Evolutionary conservation across 1,284 basidiomycete genomes (phyloP).

Genomic region (Lignosus rhinocerotis): DNA sequence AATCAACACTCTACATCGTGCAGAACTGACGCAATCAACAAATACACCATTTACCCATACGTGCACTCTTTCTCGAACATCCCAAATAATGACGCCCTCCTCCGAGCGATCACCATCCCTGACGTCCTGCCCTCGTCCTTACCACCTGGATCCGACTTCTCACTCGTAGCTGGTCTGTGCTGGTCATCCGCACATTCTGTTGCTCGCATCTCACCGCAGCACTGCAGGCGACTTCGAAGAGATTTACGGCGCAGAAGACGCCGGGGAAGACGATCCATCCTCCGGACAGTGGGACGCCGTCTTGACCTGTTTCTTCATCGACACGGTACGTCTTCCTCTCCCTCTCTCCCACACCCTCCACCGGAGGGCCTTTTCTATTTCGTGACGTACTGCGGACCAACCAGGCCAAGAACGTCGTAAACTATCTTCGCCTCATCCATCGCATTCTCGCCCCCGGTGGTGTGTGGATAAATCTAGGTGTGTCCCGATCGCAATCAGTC

Average conservation of each 20-base stretch:
- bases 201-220: neutral
- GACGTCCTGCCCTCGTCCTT: conserved; percentile 81
- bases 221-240: conserved; percentile 85
- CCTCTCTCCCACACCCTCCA: neutral
- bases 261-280: conserved; percentile 58
- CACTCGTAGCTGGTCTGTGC: conserved; percentile 74
- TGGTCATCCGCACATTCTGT: neutral
- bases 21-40: conserved; percentile 66
- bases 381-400: neutral
- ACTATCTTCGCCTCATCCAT: conserved; percentile 84
- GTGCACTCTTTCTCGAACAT: conserved; percentile 89
- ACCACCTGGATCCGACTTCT: conserved; percentile 51
- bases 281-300: conserved; percentile 85
- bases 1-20: conserved; percentile 11
- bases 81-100: conserved; percentile 56
- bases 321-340: conserved; percentile 60
- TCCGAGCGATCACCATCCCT: conserved; percentile 73
- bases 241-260: conserved; percentile 70
- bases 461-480: conserved; percentile 86
- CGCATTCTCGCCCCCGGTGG: conserved; percentile 79
- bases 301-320: conserved; percentile 97
- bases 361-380: neutral
- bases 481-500: neutral
- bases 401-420: conserved; percentile 90
- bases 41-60: conserved; percentile 84